Base-by-base conservation (phyloP, 78 protist genomes). In the Planoprotostelium fungivorum region DNA sequence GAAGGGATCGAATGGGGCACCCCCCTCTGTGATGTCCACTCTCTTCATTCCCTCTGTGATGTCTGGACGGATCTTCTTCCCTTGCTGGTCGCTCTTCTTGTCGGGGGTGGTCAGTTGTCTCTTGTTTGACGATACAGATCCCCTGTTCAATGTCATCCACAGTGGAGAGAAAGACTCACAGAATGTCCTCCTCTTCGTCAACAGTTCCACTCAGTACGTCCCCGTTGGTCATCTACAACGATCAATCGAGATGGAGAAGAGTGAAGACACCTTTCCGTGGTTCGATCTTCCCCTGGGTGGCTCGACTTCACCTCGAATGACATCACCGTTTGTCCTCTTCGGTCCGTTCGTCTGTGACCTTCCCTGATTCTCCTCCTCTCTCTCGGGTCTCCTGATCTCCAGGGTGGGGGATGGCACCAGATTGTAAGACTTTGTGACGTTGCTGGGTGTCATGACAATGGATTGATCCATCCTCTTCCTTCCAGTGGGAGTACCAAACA, bases 401-500 rank as follows among this genome's bases (percentile, higher is more conserved):
- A 51, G 73, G 73, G 73, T 51, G 73, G 73, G 73, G 31, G 73
- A 51, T 25, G 73, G 73, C 31, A n/a, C n/a, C n/a, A n/a, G n/a
- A n/a, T n/a, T n/a, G n/a, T n/a, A n/a, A n/a, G n/a, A n/a, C n/a
- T n/a, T n/a, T n/a, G n/a, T n/a, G n/a, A n/a, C n/a, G n/a, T 25
- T 51, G 73, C 31, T 25, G 73, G 31, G 16, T 25, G 73, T 51
- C 73, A 51, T 25, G 73, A 25, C 16, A 16, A 51, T 28, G 34
- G 88, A 1, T 34, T 87, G 31, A 23, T 63, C 88, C 34, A 37
- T 84, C 0, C 35, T 84, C 51, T 92, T 91, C 87, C 87, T 87
- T 35, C 38, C 86, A 29, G 88, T 86, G 10, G 94, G 94, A 51
- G 88, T 87, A 29, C 83, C 73, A 84, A 92, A 92, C 94, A 88